Evolutionary conservation across 345 rosid species (phyloP), one percentile per base, ranked within the genome.

Genomic region (Pistacia integerrima): DNA sequence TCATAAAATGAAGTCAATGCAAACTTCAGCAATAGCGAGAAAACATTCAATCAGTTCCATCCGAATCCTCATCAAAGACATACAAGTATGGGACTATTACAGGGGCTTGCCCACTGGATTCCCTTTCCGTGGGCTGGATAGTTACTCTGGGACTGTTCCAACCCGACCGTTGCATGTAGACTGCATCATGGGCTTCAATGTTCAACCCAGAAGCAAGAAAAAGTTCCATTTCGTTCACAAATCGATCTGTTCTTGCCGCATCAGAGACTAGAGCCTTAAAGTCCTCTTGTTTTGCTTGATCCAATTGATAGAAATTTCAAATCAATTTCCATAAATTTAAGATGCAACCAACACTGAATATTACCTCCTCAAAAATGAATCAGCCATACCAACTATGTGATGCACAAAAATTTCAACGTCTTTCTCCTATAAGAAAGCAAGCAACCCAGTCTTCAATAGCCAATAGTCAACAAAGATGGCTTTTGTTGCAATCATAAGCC

Each of bases 151-250:
- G 78, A 46, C 68, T 33, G 75, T 83, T 86, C 90, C 80, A 72
- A 41, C 85, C 87, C 56, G 90, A 67, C 10, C 78, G 78, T 70
- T 78, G 88, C 77, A 67, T 76, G 69, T 88, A 93, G 38, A 91
- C 87, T 35, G 83, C 86, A 81, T 92, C 99, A 25, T 88, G 93
- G 20, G 97, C 97, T 69, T 89, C 93, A 2, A 82, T 65, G 81
- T 82, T 93, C 74, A 92, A 83, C 4, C 95, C 97, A 0, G 97
- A 86, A 57, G 90, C 97, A 10, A 92, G 94, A 85, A 92, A 96
- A 11, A 92, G 75, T 71, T 90, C 94, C 57, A 91, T 14, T 78
- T 92, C 97, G 0, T 82, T 64, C 74, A 87, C 91, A 71, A 96
- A 92, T 41, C 88, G 82, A 49, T 82, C 87, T 2, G 94, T 84